Conservation (phyloP, 495 filamentous ascomycete species). For the Xylaria curta region DNA sequence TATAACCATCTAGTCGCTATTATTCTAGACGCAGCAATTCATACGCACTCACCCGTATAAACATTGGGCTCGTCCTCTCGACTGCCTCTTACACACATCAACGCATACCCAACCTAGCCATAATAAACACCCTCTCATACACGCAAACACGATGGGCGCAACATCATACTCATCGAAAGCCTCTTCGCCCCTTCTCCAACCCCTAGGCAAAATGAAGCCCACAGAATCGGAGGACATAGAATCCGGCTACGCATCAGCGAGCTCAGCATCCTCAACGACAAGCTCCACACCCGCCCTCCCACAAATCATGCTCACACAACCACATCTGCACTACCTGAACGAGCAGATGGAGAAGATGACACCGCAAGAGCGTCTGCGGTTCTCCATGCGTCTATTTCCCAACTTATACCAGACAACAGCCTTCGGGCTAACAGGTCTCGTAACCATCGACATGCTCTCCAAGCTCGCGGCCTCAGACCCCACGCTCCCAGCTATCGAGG, state of each 20-base stretch:
- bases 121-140: not conserved
- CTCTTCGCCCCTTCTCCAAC: conserved; percentile 41
- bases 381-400: conserved; percentile 90
- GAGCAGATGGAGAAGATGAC: conserved; percentile 82
- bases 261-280: conserved; percentile 66
- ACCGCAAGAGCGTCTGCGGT: conserved; percentile 80
- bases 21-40: not conserved
- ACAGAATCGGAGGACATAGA: conserved; percentile 60
- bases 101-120: not conserved
- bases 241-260: conserved; percentile 87
- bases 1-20: conserved; percentile 12
- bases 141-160: conserved; percentile 18
- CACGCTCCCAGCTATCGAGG: conserved; percentile 70
- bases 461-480: conserved; percentile 75
- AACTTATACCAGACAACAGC: conserved; percentile 96
- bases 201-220: conserved; percentile 24
- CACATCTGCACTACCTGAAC: conserved; percentile 90
- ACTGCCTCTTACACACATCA: not conserved
- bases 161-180: conserved; percentile 38
- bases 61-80: not conserved
- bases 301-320: conserved; percentile 83
- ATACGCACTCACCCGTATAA: not conserved
- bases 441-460: conserved; percentile 93
- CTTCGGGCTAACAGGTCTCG: conserved; percentile 92
- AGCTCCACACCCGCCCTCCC: conserved; percentile 60